Percentiles rank a stretch among this genome's conserved stretches.
Conservation (phyloP, 257 asterid species). For the Nyctanthes arbortristis region DNA sequence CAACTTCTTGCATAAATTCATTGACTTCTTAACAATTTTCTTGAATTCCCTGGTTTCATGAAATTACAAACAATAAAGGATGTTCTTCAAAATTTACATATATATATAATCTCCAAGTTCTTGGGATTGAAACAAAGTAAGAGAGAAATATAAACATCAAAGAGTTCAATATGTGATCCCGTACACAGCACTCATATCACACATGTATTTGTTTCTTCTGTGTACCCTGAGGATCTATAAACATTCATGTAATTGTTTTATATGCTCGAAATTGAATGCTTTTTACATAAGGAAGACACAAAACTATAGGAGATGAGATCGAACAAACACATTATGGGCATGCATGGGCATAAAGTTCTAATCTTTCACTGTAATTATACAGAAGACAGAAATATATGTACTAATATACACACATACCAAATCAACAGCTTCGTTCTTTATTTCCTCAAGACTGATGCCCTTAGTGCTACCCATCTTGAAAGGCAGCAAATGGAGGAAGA, state of each 20-base stretch:
- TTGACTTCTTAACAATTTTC: too few species aligned
- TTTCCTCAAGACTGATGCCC: conserved; percentile 77
- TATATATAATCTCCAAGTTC: not conserved
- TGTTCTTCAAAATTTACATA: not conserved
- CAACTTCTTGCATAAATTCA: not conserved
- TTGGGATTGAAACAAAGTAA: not conserved
- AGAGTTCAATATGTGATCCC: not conserved
- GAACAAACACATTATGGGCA: not conserved
- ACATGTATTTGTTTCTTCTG: not conserved
- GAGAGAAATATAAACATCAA: not conserved
- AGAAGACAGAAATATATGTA: not conserved
- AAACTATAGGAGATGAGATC: too few species aligned
- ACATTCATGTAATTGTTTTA: too few species aligned
- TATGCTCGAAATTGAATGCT: too few species aligned
- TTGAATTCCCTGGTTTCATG: too few species aligned
- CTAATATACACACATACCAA: conserved; percentile 36
- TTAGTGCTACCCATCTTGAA: conserved; percentile 47
- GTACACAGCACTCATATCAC: not conserved
- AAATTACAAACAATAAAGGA: too few species aligned
- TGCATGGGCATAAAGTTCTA: not conserved
- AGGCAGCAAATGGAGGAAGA: not conserved
- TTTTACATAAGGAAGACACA: too few species aligned
- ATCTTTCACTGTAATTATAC: not conserved
- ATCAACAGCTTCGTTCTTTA: conserved; percentile 88
- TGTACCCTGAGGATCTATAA: too few species aligned